Conservation (phyloP, 2,329 filamentous ascomycete genomes). For the Kalmusia sp. region DNA sequence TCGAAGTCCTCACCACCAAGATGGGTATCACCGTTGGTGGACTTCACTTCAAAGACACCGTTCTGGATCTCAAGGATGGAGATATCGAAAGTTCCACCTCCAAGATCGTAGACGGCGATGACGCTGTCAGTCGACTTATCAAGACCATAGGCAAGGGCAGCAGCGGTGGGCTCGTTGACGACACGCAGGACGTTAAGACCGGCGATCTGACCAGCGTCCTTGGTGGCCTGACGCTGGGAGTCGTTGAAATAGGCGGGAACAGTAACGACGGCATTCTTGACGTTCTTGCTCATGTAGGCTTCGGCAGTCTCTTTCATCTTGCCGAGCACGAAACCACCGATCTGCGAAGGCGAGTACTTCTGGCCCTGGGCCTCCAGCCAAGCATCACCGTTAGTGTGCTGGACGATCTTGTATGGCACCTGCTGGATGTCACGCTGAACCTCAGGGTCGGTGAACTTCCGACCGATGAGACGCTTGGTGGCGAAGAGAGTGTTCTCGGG, state of each 20-base stretch:
- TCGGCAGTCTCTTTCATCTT: constrained; percentile 99
- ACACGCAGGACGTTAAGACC: constrained; percentile 97
- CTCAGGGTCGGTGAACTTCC: constrained; percentile 93
- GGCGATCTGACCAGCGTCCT: constrained; percentile 95
- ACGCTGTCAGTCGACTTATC: constrained; percentile 92
- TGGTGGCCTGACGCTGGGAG: constrained; percentile 95
- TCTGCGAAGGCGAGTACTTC: constrained; percentile 98
- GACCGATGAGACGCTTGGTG: constrained; percentile 97
- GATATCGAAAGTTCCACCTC: constrained; percentile 99
- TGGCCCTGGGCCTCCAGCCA: constrained; percentile 94
- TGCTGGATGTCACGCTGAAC: constrained; percentile 97
- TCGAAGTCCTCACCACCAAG: constrained; percentile 98
- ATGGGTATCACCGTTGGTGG: constrained; percentile 98
- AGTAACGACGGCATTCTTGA: constrained; percentile 97
- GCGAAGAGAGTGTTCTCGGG: constrained; percentile 98
- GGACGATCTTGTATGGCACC: constrained; percentile 97
- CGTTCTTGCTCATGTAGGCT: constrained; percentile 84
- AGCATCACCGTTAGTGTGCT: constrained; percentile 95
- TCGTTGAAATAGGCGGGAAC: constrained; percentile 99
- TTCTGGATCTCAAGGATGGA: constrained; percentile 97
- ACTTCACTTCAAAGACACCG: constrained; percentile 99
- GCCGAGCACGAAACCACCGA: constrained; percentile 93
- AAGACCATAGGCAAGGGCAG: constrained; percentile 92
- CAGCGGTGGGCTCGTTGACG: constrained; percentile 96
- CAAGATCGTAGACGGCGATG: constrained; percentile 96